These are phyloP conservation scores for Penicillium alfredii DNA, from an alignment of 495 filamentous ascomycete genomes.

Conservation along the genomic window DNA sequence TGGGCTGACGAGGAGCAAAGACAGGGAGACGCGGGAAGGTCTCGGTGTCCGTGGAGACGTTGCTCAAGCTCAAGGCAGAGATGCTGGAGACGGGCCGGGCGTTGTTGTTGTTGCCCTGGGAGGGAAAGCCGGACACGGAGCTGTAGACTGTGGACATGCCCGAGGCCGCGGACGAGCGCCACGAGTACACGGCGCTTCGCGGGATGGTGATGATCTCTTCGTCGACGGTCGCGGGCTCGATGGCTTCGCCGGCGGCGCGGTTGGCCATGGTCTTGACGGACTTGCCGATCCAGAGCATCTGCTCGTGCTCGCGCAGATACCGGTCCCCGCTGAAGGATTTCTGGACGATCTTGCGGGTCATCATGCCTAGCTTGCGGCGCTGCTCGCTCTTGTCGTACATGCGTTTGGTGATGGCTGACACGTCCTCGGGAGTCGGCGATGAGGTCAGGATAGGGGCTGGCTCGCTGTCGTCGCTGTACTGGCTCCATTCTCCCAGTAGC, in stretches of 20 bases:
- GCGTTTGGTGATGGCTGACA: slow-evolving; percentile 46
- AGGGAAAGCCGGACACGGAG: slow-evolving; percentile 21
- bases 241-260: slow-evolving; percentile 20
- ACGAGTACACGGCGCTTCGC: slow-evolving; percentile 32
- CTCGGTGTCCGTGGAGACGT: slow-evolving; percentile 29
- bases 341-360: slow-evolving; percentile 53
- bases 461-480: slow-evolving; percentile 45
- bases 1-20: slow-evolving; percentile 31
- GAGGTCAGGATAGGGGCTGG: slow-evolving; percentile 43
- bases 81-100: slow-evolving; percentile 24
- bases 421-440: slow-evolving; percentile 46
- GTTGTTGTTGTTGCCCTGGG: slow-evolving; percentile 14
- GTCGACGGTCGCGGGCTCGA: slow-evolving; percentile 29
- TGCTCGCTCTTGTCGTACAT: slow-evolving; percentile 59
- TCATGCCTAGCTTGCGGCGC: slow-evolving; percentile 55
- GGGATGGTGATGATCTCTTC: slow-evolving; percentile 39
- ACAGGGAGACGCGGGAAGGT: slow-evolving; percentile 32
- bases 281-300: slow-evolving; percentile 64
- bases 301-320: slow-evolving; percentile 63
- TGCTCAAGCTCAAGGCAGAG: slow-evolving; percentile 29
- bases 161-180: slow-evolving; percentile 35
- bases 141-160: slow-evolving; percentile 35
- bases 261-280: slow-evolving; percentile 35
- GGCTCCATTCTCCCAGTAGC: slow-evolving; percentile 54
- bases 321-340: slow-evolving; percentile 56